A percentile compares a stretch with the other conserved stretches of the same genome.
These are phyloP conservation scores for Kwoniella sp. DNA, from an alignment of 768 basidiomycete genomes.

Conservation along the genomic window DNA sequence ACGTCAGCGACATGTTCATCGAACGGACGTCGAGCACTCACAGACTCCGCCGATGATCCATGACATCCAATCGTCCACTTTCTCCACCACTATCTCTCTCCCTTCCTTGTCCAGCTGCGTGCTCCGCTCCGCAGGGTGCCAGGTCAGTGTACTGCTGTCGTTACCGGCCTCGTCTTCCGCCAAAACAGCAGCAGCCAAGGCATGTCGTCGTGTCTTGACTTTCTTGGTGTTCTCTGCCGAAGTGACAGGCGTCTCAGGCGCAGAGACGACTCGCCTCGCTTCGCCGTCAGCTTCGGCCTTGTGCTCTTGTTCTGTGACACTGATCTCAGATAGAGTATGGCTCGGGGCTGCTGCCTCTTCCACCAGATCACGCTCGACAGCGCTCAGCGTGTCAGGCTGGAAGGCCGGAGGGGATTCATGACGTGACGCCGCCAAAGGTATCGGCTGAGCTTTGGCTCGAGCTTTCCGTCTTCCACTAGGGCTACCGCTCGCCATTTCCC, in stretches of 20 bases:
- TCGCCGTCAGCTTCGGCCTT: background rate
- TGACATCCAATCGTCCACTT: constrained; percentile 89
- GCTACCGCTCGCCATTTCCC: constrained; percentile 14
- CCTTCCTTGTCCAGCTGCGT: background rate
- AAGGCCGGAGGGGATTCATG: no score
- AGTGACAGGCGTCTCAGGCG: background rate
- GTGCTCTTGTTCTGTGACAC: background rate
- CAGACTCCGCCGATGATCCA: constrained; percentile 96
- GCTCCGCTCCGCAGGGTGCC: constrained; percentile 17
- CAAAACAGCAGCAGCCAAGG: constrained; percentile 29
- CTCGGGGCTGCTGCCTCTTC: background rate
- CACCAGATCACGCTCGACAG: background rate
- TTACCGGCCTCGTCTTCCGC: constrained; percentile 32
- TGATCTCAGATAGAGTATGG: background rate
- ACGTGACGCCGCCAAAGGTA: background rate
- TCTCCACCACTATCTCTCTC: constrained; percentile 57
- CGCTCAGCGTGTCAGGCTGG: no score
- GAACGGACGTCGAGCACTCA: constrained; percentile 53
- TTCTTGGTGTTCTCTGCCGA: constrained; percentile 8
- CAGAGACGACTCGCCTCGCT: background rate
- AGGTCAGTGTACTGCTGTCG: constrained; percentile 20
- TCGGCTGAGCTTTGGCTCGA: background rate
- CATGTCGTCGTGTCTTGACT: constrained; percentile 31
- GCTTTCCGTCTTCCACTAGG: background rate
- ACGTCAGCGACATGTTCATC: no score